Base-by-base conservation (phyloP, 192 early-diverging fungal genomes). In the Coemansia asiatica region DNA sequence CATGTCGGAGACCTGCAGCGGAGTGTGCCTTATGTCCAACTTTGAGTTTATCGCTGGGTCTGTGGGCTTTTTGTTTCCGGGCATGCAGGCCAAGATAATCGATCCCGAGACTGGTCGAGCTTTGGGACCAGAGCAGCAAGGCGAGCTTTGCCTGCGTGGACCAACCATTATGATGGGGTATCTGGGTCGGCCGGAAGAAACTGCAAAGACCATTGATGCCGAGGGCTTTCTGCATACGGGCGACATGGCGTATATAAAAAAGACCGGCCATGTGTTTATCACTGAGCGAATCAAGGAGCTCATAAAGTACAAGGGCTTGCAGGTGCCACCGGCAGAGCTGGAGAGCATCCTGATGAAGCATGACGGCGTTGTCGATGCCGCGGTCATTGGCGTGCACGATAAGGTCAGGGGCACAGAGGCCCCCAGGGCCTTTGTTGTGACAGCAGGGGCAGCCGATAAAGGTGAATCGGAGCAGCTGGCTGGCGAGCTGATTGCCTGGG, bases 281-380 rank as follows among this genome's bases (percentile, higher is more conserved):
- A 77, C 85, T 16, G 90, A 88, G 66, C 87, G 95, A 6, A 62
- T 91, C 22, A 96, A 95, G 81, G 91, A 94, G 61, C 84, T 96
- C 47, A 95, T 95, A 78, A 97, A 97, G 70, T 95, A 93, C 87
- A 95, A 97, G 68, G 85, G 88, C 0, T 69, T 85, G 64, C 83
- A 86, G 75, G 90, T 97, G 6, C 82, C 93, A 0, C 93, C 94
- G 1, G 91, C 93, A 6, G 93, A 97, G 71, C 71, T 97, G 5
- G 95, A 95, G 64, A 86, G 85, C 12, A 38, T 89, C 49, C 64
- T 95, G 63, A 56, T 92, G 12, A 69, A 83, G 7, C 89, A 95
- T 58, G 87, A 86, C 1, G 29, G 40, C 13, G 78, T 97, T 35
- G 69, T 76, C 8, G 90, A 92, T 61, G 85, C 83, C 2, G 87